Percentiles rank a stretch among this genome's conserved stretches.
Conservation (phyloP, 2,329 filamentous ascomycete genomes). For the Fusarium phyllophilum region DNA sequence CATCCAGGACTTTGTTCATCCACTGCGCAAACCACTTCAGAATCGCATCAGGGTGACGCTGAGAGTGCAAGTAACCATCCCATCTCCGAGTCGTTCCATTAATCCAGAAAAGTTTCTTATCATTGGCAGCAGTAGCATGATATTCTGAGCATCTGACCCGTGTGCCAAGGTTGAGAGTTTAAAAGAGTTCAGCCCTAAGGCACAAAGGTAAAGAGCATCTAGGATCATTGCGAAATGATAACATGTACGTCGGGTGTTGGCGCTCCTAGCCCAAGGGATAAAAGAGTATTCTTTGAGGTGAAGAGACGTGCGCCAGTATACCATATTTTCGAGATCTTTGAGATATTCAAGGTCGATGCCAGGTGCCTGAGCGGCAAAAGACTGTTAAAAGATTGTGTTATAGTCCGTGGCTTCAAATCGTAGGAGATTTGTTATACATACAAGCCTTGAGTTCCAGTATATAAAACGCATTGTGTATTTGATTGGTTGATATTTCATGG, state of each 20-base stretch:
- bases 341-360: background rate
- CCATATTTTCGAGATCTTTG: background rate
- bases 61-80: background rate
- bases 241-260: background rate
- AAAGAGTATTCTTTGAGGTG: background rate
- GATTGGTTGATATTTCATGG: background rate
- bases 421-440: background rate
- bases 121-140: background rate
- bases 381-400: too few species aligned
- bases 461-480: background rate
- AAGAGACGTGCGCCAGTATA: background rate
- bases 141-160: background rate
- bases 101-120: background rate
- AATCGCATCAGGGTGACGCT: background rate
- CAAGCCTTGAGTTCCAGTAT: too few species aligned
- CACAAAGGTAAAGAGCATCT: background rate
- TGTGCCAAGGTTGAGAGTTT: background rate
- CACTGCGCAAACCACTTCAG: background rate
- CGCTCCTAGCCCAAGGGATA: background rate
- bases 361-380: too few species aligned
- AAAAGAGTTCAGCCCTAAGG: background rate
- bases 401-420: too few species aligned
- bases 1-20: background rate
- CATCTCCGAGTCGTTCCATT: background rate
- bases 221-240: background rate